Percentiles rank a stretch among this genome's conserved stretches.
Evolutionary conservation across 2,329 filamentous ascomycete species (phyloP).

Genomic region (Exophiala calicioides): DNA sequence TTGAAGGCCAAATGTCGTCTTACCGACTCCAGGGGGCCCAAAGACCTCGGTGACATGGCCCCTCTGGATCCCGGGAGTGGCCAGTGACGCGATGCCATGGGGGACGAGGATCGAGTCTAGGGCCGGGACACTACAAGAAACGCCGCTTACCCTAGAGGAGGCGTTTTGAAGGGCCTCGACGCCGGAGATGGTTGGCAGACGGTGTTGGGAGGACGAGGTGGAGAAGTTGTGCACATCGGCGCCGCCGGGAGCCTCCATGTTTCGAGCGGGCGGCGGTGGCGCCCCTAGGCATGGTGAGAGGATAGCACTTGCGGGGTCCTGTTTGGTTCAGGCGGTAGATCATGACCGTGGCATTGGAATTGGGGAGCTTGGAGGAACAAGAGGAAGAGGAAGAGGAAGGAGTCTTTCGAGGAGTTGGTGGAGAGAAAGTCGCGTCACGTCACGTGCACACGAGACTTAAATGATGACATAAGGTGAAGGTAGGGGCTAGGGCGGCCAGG

Average conservation of each 20-base stretch:
- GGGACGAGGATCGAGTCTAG: conserved; percentile 53
- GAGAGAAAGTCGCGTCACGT: no score
- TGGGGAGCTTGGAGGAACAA: background rate
- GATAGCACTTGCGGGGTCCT: no score
- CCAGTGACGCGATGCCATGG: conserved; percentile 5
- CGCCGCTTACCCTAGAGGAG: conserved; percentile 31
- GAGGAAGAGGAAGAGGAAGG: no score
- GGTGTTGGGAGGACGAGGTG: conserved; percentile 46
- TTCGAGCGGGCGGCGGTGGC: conserved; percentile 34
- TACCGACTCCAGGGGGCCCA: conserved; percentile 82
- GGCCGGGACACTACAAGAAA: conserved; percentile 58
- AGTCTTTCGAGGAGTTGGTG: no score
- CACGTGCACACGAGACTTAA: no score
- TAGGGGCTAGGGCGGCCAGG: no score
- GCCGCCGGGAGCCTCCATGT: conserved; percentile 57
- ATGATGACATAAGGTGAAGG: no score
- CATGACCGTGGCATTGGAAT: no score
- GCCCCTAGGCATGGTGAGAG: conserved; percentile 14
- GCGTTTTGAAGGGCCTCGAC: conserved; percentile 62
- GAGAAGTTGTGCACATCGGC: conserved; percentile 60
- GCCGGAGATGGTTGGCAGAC: conserved; percentile 74
- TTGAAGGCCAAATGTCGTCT: conserved; percentile 77
- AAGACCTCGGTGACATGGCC: conserved; percentile 85
- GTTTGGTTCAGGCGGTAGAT: no score
- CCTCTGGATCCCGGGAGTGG: conserved; percentile 43